These are phyloP conservation scores for Sanghuangporus sanghuang DNA, from an alignment of 1,284 basidiomycete genomes.

Conservation along the genomic window DNA sequence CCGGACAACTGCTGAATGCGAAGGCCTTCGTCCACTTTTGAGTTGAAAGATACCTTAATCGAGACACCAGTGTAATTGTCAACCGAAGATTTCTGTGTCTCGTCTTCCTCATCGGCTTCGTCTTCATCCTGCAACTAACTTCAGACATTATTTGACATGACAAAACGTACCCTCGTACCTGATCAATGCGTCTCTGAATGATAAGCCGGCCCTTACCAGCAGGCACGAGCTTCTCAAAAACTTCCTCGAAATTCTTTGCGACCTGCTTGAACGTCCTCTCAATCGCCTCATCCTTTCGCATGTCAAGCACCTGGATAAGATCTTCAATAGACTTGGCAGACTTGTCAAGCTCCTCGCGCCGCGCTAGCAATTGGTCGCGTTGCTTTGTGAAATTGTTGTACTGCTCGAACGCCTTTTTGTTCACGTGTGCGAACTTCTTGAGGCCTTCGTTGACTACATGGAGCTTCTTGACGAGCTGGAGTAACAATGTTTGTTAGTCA, in stretches of 20 bases:
- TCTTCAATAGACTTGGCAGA: conserved; percentile 89
- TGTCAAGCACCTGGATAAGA: conserved; percentile 92
- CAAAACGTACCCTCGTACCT: conserved; percentile 40
- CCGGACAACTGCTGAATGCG: conserved; percentile 96
- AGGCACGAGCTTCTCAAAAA: conserved; percentile 97
- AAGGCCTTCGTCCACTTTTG: conserved; percentile 93
- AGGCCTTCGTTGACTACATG: conserved; percentile 88
- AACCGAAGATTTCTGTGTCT: conserved; percentile 69
- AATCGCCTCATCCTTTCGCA: conserved; percentile 97
- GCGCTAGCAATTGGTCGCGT: conserved; percentile 82
- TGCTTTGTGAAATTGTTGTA: conserved; percentile 98
- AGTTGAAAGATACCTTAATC: conserved; percentile 99
- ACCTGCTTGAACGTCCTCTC: conserved; percentile 98
- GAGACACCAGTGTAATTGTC: conserved; percentile 97
- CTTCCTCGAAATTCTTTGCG: conserved; percentile 93
- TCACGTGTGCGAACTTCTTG: conserved; percentile 96
- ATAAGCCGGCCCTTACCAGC: conserved; percentile 87
- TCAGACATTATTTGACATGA: background rate
- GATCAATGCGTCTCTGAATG: conserved; percentile 87
- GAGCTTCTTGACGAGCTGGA: conserved; percentile 83
- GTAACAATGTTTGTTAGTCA: background rate
- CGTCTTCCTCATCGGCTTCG: conserved; percentile 61
- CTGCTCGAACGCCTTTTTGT: conserved; percentile 99
- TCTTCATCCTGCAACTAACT: conserved; percentile 54
- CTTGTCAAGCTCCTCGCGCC: conserved; percentile 87